Evolutionary conservation across 768 basidiomycete genomes (phyloP), one percentile per base, ranked within the genome.

Genomic region (Auricularia sp.): DNA sequence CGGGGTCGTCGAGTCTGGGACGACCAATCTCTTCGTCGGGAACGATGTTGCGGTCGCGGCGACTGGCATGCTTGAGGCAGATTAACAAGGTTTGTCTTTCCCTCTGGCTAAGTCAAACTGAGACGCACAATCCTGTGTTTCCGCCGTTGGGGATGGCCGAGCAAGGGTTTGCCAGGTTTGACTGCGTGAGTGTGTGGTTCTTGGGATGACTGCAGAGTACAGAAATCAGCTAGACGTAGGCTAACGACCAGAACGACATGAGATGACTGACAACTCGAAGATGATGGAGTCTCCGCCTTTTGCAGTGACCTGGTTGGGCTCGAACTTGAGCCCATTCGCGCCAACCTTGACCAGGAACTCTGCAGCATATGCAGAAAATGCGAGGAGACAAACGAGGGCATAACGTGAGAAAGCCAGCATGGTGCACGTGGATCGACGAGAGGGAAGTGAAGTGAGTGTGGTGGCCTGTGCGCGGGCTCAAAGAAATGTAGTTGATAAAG

Each of bases 21-120:
- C 74, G 42, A 75, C 76, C 64, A 87, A 71, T 10, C 78, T 80
- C 70, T 73, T 85, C 0, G 79, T 81, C 4, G 84, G 84, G 74
- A 83, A 80, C 6, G 77, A 76, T 4, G 77, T 75, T 8, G 77
- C 76, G 64, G 71, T 71, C 23, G 73, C 74, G 21, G 74, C 66
- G 29, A 85, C 84, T 7, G 83, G 74, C 74, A 79, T 80, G 76
- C 83, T 51, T 21, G 47, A 51, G 47, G 16, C 47, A 5, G 39
- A 42, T 18, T 5, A 51, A 10, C 21, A 51, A 12, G 47, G 18
- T 18, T 10, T 5, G 14, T 51, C 29, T 29, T 29, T 29, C 29
- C 29, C 29, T 29, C 29, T 29, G 29, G 18, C 5, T 2, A 51
- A 1, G 21, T 16, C 11, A 51, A 6, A 21, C 6, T 8, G 18